Evolutionary conservation across 2,329 filamentous ascomycete genomes (phyloP), one percentile per base, ranked within the genome.

Genomic region (Aspergillus transmontanensis): DNA sequence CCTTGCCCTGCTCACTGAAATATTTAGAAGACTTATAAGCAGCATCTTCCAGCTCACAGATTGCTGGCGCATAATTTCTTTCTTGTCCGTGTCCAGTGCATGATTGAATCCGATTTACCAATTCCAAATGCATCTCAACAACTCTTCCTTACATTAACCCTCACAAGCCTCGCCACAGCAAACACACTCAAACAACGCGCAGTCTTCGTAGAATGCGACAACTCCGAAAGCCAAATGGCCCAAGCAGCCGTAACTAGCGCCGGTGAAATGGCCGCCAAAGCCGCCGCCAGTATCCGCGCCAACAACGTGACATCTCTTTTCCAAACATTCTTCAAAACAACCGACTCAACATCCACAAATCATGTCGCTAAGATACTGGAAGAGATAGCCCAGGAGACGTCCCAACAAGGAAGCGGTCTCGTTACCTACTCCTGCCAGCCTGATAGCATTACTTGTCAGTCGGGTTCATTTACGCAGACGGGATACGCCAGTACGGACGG

Each of bases 221-320:
- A 12, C 10, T 36, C 50, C 50, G 28, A 54, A 36, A 21, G 30
- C 10, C 4, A 58, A 50, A 58, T 34, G 41, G 57, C 23, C 3
- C 19, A 48, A 23, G 43, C 41, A 12, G 57, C 57, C 6, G 43
- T 58, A 23, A 39, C 19, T 0, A 23, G 11, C 0, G 57, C 57
- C 0, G 57, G 57, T 21, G 16, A 58, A 46, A 58, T 58, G 57
- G 57, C 43, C n/a, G 57, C 43, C 43, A 34, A 50, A 58, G 57
- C 30, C 4, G 43, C 57, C 0, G 43, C 57, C 43, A 36, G 41
- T n/a, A 58, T 58, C 26, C 28, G 46, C 0, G 28, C 28, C 28
- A 50, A 58, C 2, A 36, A 5, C 4, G 41, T 19, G 4, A 34
- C 57, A 4, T 58, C 43, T 0, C 43, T 58, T 3, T 58, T 58